Conservation (phyloP, 2,329 filamentous ascomycete genomes). For the Penicillium sp. region DNA sequence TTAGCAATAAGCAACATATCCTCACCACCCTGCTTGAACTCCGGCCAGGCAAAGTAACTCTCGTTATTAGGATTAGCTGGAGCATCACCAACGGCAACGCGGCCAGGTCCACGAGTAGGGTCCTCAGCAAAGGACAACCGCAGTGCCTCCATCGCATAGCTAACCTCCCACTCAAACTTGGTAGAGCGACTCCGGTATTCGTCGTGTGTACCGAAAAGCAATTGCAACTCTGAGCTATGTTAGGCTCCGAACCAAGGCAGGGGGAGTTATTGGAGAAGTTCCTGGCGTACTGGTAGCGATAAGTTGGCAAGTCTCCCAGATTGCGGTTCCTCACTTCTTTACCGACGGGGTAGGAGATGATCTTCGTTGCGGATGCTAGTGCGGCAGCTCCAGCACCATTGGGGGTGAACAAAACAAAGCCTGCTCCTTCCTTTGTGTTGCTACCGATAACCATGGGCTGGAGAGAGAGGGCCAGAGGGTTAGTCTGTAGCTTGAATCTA, state of each 20-base stretch:
- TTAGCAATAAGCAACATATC: slow-evolving; percentile 10
- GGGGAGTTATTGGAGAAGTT: neutral
- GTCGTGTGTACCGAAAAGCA: neutral
- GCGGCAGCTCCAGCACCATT: too few relatives aligned
- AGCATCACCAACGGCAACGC: slow-evolving; percentile 6
- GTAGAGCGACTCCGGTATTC: slow-evolving; percentile 3
- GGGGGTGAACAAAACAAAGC: too few relatives aligned
- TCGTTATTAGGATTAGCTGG: slow-evolving; percentile 6
- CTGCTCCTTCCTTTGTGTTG: too few relatives aligned
- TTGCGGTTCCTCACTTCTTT: too few relatives aligned
- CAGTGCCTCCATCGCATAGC: slow-evolving; percentile 12
- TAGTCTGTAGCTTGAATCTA: too few relatives aligned
- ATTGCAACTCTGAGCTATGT: neutral
- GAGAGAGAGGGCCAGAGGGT: too few relatives aligned
- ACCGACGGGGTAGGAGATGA: too few relatives aligned
- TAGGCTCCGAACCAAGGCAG: neutral
- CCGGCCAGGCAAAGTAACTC: slow-evolving; percentile 12
- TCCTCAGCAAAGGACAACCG: slow-evolving; percentile 11
- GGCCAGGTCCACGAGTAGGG: slow-evolving; percentile 3
- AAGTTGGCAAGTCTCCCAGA: too few relatives aligned
- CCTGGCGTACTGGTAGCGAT: too few relatives aligned
- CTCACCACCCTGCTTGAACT: slow-evolving; percentile 4
- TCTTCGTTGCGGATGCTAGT: too few relatives aligned
- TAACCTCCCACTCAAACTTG: slow-evolving; percentile 10
- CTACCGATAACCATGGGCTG: too few relatives aligned